phyloP scores from a whole-genome alignment of 345 rosid genomes.

The Luvunga scandens region DNA sequence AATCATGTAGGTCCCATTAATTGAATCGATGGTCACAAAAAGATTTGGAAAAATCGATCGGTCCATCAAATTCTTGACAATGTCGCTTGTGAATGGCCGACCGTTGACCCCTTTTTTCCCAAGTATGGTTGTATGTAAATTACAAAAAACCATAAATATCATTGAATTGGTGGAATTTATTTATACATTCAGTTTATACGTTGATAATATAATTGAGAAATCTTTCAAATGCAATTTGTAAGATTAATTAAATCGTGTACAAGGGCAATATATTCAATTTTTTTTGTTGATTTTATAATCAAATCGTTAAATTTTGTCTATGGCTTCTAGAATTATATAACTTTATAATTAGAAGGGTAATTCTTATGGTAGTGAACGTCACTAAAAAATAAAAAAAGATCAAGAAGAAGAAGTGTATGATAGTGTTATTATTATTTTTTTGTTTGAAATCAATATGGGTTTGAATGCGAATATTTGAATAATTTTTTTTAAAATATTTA shows the following conservation, averaged over 20 bases:
- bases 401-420: no score
- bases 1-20: slow-evolving; percentile 23
- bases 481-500: no score
- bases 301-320: not conserved
- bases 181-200: no score
- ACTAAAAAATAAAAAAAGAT: not conserved
- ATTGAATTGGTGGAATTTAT: not conserved
- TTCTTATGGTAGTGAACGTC: not conserved
- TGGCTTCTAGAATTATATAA: not conserved
- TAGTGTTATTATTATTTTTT: no score
- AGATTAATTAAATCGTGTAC: not conserved
- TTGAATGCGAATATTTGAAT: no score
- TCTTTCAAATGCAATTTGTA: not conserved
- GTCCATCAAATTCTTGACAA: slow-evolving; percentile 14
- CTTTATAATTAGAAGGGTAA: not conserved
- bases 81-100: slow-evolving; percentile 21
- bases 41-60: slow-evolving; percentile 16
- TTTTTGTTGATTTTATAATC: not conserved
- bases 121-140: not conserved
- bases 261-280: not conserved
- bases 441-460: no score
- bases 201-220: not conserved
- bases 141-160: not conserved
- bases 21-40: slow-evolving; percentile 18
- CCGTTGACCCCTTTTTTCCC: slow-evolving; percentile 12